Evolutionary conservation across 2,329 filamentous ascomycete genomes (phyloP).

Genomic region (Fusarium falciforme): DNA sequence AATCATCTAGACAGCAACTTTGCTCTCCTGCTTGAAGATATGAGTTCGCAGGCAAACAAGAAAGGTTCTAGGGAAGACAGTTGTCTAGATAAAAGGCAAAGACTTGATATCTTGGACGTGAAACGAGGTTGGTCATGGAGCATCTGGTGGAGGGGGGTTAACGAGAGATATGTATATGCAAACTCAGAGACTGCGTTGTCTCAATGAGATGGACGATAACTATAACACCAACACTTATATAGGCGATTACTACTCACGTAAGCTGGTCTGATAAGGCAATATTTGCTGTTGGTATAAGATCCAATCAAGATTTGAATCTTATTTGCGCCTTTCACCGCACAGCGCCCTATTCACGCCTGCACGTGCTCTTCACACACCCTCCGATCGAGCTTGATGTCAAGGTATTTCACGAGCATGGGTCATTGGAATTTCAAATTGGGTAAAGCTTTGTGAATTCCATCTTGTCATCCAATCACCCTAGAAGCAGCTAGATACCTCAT

Average conservation of each 20-base stretch:
- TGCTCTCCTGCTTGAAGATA: background rate
- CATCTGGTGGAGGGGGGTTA: background rate
- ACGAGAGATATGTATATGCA: background rate
- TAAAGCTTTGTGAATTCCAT: background rate
- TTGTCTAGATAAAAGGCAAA: too few species aligned
- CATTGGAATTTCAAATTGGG: background rate
- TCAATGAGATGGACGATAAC: background rate
- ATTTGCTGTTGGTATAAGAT: background rate
- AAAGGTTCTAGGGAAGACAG: too few species aligned
- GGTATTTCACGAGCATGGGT: background rate
- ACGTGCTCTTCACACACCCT: background rate
- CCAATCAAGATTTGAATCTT: too few species aligned
- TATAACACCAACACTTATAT: background rate
- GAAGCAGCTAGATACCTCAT: background rate
- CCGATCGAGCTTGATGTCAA: background rate
- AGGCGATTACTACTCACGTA: background rate
- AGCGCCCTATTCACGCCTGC: background rate
- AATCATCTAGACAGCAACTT: background rate
- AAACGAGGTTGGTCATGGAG: background rate
- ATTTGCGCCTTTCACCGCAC: background rate
- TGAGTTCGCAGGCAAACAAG: too few species aligned
- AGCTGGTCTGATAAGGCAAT: rapidly evolving
- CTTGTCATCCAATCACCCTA: background rate
- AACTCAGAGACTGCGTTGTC: background rate
- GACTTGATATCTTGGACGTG: too few species aligned